Conservation (phyloP, 2,329 filamentous ascomycete species). For the Sporothrix mexicana region DNA sequence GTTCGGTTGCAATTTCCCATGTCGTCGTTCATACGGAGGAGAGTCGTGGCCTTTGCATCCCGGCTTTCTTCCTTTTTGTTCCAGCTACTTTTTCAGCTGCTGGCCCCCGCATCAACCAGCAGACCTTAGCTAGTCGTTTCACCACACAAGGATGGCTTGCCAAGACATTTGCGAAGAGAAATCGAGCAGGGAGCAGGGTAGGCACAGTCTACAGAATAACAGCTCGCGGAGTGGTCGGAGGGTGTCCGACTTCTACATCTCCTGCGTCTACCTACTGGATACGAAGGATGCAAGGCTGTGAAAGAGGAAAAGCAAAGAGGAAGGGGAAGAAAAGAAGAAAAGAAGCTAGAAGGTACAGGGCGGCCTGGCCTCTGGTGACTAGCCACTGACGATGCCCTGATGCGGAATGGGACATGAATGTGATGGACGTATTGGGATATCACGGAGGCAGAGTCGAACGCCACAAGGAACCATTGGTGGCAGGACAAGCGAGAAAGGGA, state of each 20-base stretch:
- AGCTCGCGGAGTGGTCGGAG: not conserved
- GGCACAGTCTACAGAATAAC: not conserved
- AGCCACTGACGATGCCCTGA: not conserved
- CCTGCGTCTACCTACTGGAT: not conserved
- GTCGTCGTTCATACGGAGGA: not conserved
- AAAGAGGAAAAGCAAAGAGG: not conserved
- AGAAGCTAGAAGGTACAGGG: not conserved
- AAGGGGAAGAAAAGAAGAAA: not conserved
- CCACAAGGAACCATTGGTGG: not conserved
- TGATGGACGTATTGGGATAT: not conserved
- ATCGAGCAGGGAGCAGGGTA: not conserved
- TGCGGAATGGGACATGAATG: not conserved
- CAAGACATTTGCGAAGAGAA: constrained; percentile 17
- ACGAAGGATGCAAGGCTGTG: constrained; percentile 6
- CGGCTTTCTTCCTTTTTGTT: not conserved
- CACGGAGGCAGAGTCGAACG: constrained; percentile 14
- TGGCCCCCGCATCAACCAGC: not conserved
- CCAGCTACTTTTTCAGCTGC: not conserved
- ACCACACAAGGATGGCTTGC: not conserved
- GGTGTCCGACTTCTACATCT: not conserved
- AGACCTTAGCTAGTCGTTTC: not conserved
- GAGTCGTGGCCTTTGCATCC: not conserved
- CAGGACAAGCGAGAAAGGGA: not conserved
- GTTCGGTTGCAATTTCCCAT: not conserved
- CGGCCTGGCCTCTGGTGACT: not conserved